Percentiles rank a stretch among this genome's conserved stretches.
Evolutionary conservation across 306 rosid species (phyloP).

Genomic region (Sphenostylis stenocarpa): DNA sequence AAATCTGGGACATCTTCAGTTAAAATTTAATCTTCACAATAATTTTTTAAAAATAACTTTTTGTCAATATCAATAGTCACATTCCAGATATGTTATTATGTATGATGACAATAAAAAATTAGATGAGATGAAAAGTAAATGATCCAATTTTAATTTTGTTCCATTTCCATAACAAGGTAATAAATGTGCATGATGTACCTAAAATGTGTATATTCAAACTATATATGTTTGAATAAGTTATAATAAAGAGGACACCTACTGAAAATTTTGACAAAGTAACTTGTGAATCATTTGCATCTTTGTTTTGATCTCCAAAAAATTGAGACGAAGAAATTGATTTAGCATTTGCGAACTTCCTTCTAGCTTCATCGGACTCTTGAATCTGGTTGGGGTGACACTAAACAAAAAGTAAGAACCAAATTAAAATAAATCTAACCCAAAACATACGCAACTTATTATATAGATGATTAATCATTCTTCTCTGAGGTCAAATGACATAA

Average conservation of each 20-base stretch:
- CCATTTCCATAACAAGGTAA: neutral
- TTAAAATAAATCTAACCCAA: neutral
- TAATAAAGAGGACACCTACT: slow-evolving; percentile 45
- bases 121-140: too few species aligned
- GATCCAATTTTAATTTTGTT: neutral
- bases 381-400: slow-evolving; percentile 31
- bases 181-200: neutral
- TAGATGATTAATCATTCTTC: neutral
- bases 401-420: neutral
- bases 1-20: too few species aligned
- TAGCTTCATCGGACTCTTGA: slow-evolving; percentile 83
- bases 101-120: too few species aligned
- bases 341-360: slow-evolving; percentile 93
- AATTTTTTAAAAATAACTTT: too few species aligned
- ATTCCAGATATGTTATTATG: too few species aligned
- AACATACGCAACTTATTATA: neutral
- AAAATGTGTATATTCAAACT: neutral
- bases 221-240: slow-evolving; percentile 1
- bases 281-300: slow-evolving; percentile 56
- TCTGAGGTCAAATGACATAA: neutral
- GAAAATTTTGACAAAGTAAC: slow-evolving; percentile 82
- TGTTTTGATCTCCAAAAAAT: slow-evolving; percentile 81
- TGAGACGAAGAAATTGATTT: slow-evolving; percentile 94
- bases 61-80: too few species aligned
- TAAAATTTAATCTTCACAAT: too few species aligned